Evolutionary conservation across 495 filamentous ascomycete species (phyloP), one percentile per base, ranked within the genome.

Genomic region (Hyaloscypha bicolor): DNA sequence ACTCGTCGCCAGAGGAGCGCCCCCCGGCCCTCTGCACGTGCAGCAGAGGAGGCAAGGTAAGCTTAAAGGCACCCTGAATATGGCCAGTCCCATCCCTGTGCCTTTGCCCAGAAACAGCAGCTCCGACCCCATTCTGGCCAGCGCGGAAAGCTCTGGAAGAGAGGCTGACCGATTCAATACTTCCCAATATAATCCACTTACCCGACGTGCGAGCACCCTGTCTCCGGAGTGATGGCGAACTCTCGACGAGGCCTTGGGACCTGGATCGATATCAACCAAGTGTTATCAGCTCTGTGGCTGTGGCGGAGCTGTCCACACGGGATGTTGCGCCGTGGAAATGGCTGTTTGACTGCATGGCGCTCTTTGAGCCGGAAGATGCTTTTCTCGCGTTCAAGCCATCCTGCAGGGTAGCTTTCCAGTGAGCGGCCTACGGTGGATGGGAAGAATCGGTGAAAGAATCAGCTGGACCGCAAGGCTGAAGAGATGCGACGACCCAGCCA

Each of bases 381-480:
- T 19, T 48, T 48, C 16, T 48, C 16, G 42, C 4, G 16, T 48
- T 48, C 42, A 14, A 16, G 9, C 32, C 25, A 16, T 37, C 1
- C 8, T 9, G 25, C 25, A 32, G 19, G 3, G 56, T 59, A 30
- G 25, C 56, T 29, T 59, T 22, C 56, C 32, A 39, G 53, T n/a
- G 53, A 56, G 22, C 5, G 21, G 21, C 6, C 8, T 25, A 3
- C 53, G 22, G 4, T 53, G 30, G 25, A 29, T 6, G 53, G 21
- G 5, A 11, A 11, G 21, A 29, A n/a, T 25, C 53, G 19, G 22
- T 11, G 30, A 25, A 8, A 6, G 53, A 25, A 56, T 56, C 53
- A 56, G 53, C 59, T 61, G 59, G 59, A 42, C 32, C 19, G 35
- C 59, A 42, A 61, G 59, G 59, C 59, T 61, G 59, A 61, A 42